Base-by-base conservation (phyloP, 2,329 filamentous ascomycete species). In the Aspergillus japonicus region DNA sequence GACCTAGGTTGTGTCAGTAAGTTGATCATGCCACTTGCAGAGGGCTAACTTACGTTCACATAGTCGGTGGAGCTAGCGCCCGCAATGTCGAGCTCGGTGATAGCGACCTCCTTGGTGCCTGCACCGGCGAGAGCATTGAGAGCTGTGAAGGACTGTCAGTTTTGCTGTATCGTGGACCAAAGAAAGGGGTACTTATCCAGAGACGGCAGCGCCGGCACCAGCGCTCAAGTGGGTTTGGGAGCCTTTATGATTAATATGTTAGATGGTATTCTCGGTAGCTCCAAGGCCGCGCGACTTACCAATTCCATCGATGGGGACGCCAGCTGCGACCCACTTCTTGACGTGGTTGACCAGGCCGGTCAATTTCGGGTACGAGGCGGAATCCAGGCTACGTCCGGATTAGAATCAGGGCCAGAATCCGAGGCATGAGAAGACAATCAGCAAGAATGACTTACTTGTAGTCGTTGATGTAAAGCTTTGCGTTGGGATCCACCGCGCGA, bases 381-480 rank as follows among this genome's bases (percentile, higher is more conserved):
- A 79, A 75, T 89, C 88, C 55, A 89, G 82, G 77, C 89, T 89
- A 76, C 82, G 16, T 5, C 23, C 1, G 12, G 8, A 53, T 52
- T 3, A 49, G 5, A 7, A 19, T 7, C 24, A 29, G 26, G 26
- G 14, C 14, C 29, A 29, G 7, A 19, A 4, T 8, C 0, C 26
- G 7, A 29, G 26, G 2, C 26, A 29, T 29, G 26, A 29, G 26
- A 10, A 7, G 26, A 29, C 7, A 29, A 29, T 29, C 26, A 5
- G 2, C 7, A 29, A 29, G 26, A 29, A 29, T 29, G 26, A 29
- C 71, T 67, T 60, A 77, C 73, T 81, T 82, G 71, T 80, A 82
- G 69, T 92, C 89, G 75, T 92, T 92, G 77, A 91, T 89, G 79
- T 90, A 92, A 44, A 92, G 80, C 75, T 88, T 88, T 2, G 86